phyloP scores from a whole-genome alignment of 2,329 filamentous ascomycete genomes.

The Trichoderma sp. region DNA sequence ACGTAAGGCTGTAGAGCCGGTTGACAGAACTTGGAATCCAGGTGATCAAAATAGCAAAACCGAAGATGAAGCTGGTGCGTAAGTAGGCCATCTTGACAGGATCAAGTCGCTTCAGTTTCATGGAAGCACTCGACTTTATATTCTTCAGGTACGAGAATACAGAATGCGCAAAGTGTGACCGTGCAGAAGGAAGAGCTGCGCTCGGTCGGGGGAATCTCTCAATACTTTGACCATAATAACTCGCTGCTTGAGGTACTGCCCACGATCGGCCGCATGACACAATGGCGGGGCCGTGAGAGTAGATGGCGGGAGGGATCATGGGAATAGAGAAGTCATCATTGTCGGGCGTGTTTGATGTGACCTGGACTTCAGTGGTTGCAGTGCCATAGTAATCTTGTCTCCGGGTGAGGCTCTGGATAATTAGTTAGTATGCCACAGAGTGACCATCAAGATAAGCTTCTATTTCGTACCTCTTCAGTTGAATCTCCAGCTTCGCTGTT shows the following conservation, averaged over 20 bases:
- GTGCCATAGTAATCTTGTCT: constrained; percentile 45
- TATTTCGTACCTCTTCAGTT: constrained; percentile 35
- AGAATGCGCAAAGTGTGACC: constrained; percentile 18
- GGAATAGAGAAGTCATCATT: constrained; percentile 12
- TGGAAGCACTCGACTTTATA: constrained; percentile 33
- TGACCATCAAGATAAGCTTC: background rate
- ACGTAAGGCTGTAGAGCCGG: constrained; percentile 66
- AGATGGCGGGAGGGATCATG: constrained; percentile 24
- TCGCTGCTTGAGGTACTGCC: constrained; percentile 26
- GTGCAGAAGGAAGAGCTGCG: constrained; percentile 33
- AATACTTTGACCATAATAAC: constrained; percentile 2
- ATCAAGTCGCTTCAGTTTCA: constrained; percentile 43
- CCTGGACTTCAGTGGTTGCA: constrained; percentile 52
- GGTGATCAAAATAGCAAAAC: constrained; percentile 59
- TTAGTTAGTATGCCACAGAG: constrained; percentile 23
- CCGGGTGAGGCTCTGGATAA: constrained; percentile 30
- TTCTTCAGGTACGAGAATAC: constrained; percentile 29
- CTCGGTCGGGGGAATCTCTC: constrained; percentile 27
- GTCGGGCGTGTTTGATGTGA: constrained; percentile 38
- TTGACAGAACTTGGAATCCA: constrained; percentile 71
- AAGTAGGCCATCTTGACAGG: constrained; percentile 62
- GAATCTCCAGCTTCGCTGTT: constrained; percentile 35
- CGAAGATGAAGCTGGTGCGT: constrained; percentile 62
- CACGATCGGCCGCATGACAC: constrained; percentile 28
- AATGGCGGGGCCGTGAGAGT: background rate